phyloP scores from a whole-genome alignment of 257 asterid species.

The Rhazya stricta region DNA sequence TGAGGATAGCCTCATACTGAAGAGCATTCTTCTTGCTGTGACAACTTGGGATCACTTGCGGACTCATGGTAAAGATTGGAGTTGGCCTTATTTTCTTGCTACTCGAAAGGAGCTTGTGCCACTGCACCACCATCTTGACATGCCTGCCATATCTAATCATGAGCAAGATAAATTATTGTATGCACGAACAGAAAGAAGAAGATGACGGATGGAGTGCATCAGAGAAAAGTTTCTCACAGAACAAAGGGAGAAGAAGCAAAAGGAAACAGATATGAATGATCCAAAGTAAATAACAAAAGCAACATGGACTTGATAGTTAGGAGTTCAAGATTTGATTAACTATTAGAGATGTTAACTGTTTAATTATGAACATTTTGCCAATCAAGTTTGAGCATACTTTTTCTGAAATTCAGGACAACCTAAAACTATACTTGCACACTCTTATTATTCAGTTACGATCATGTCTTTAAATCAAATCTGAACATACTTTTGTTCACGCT shows the following conservation, averaged over 20 bases:
- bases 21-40: constrained; percentile 19
- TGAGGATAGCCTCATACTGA: constrained; percentile 26
- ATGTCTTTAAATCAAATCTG: not conserved
- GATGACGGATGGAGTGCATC: no score
- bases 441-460: not conserved
- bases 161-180: no score
- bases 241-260: no score
- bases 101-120: constrained; percentile 26
- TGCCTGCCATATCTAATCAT: not conserved
- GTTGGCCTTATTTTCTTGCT: constrained; percentile 28
- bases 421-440: not conserved
- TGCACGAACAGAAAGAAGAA: no score
- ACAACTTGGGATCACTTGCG: constrained; percentile 12
- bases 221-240: no score
- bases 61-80: constrained; percentile 35
- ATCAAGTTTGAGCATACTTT: not conserved
- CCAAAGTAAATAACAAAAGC: no score
- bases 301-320: not conserved
- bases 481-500: not conserved
- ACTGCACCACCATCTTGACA: constrained; percentile 26
- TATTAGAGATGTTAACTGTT: not conserved
- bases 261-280: no score
- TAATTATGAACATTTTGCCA: not conserved
- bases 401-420: not conserved
- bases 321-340: not conserved